Conservation (phyloP, 805 yeast species). For the Schwanniomyces sp. region DNA sequence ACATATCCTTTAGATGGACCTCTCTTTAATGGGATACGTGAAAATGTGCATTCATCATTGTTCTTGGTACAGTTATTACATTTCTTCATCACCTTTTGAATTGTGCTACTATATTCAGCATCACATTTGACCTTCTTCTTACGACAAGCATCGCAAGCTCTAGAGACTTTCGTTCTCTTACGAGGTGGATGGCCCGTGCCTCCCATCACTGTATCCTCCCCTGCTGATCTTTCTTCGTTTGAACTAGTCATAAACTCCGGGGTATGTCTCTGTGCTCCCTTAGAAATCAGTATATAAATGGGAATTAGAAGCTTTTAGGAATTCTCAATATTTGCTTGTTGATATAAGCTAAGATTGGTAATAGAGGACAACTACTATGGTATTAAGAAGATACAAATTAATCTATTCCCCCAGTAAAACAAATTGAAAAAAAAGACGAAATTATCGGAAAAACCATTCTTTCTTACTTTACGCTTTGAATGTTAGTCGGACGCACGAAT, state of each 20-base stretch:
- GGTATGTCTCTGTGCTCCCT: neutral
- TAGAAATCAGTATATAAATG: no score
- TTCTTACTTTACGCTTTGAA: neutral
- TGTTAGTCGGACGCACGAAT: conserved; percentile 1
- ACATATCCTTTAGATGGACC: conserved; percentile 78
- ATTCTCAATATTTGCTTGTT: neutral
- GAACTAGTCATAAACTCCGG: conserved; percentile 2
- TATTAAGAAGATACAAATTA: neutral
- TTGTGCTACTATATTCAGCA: conserved; percentile 48
- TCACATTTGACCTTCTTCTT: conserved; percentile 72
- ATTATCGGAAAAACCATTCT: conserved; percentile 1
- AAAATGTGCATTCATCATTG: conserved; percentile 63
- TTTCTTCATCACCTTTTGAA: conserved; percentile 47
- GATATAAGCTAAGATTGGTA: neutral
- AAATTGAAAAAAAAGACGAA: neutral
- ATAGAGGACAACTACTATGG: neutral
- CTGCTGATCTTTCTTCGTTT: conserved; percentile 3
- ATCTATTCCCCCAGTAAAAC: neutral
- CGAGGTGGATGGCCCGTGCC: conserved; percentile 27
- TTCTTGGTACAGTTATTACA: conserved; percentile 66
- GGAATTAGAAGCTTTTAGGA: neutral
- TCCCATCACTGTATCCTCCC: neutral
- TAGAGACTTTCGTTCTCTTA: conserved; percentile 68
- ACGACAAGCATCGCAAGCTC: conserved; percentile 83
- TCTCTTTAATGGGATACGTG: conserved; percentile 70